Evolutionary conservation across 805 yeast species (phyloP).

Genomic region (Barnettozyma californica): DNA sequence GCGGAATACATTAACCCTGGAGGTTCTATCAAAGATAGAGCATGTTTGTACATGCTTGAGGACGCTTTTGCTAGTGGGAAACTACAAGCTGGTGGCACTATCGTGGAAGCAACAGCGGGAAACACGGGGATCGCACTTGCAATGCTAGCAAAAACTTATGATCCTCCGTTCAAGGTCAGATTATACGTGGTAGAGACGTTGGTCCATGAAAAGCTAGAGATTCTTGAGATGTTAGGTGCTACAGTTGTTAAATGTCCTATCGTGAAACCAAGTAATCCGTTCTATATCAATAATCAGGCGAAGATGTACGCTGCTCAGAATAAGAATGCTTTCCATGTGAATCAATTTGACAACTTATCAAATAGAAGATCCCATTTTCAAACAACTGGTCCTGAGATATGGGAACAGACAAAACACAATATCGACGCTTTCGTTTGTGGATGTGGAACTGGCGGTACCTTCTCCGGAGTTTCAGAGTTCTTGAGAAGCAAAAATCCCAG

Average conservation of each 20-base stretch:
- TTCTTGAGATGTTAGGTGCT: slow-evolving; percentile 62
- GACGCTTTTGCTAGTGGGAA: slow-evolving; percentile 50
- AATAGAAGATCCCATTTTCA: slow-evolving; percentile 69
- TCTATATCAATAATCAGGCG: slow-evolving; percentile 29
- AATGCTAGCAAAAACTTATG: slow-evolving; percentile 42
- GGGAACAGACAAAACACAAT: slow-evolving; percentile 46
- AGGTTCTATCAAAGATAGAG: slow-evolving; percentile 80
- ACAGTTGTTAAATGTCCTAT: slow-evolving; percentile 56
- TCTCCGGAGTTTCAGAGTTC: slow-evolving; percentile 66
- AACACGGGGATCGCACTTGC: slow-evolving; percentile 84
- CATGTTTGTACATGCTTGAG: slow-evolving; percentile 63
- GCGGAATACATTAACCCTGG: slow-evolving; percentile 74
- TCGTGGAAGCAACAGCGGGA: slow-evolving; percentile 82
- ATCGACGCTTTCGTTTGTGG: slow-evolving; percentile 68
- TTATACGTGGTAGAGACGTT: slow-evolving; percentile 82
- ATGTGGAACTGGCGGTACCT: slow-evolving; percentile 84
- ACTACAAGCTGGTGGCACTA: slow-evolving; percentile 57
- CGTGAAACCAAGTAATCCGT: slow-evolving; percentile 52
- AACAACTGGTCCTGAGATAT: slow-evolving; percentile 78
- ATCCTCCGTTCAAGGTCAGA: slow-evolving; percentile 42
- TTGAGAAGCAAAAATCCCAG: slow-evolving; percentile 42
- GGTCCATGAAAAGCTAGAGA: slow-evolving; percentile 57
- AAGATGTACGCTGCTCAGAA: slow-evolving; percentile 29
- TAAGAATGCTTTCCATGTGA: slow-evolving; percentile 61
- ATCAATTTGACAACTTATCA: slow-evolving; percentile 74